Evolutionary conservation across 345 rosid species (phyloP).

Genomic region (Bruguiera parviflora): DNA sequence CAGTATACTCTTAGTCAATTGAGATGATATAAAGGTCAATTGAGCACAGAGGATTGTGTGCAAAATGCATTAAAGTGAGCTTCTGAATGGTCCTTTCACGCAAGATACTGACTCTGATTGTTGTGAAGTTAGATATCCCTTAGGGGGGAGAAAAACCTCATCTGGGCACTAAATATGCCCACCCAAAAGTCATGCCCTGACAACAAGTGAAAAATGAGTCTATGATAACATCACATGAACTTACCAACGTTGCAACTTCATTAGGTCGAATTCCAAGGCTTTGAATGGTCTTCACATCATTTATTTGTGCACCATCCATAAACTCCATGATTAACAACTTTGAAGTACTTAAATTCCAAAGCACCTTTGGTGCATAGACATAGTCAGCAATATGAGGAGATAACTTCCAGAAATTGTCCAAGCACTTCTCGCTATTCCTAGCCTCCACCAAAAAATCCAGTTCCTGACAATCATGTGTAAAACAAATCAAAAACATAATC

Average conservation of each 20-base stretch:
- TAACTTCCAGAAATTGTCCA: conserved; percentile 77
- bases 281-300: conserved; percentile 62
- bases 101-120: not conserved
- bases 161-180: not conserved
- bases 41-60: not conserved
- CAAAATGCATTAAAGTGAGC: not conserved
- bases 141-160: too few species aligned
- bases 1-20: not conserved
- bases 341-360: conserved; percentile 83
- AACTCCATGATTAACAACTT: conserved; percentile 91
- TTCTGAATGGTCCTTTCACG: not conserved
- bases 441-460: conserved; percentile 91
- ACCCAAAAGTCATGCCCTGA: not conserved
- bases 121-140: too few species aligned
- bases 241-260: conserved; percentile 82
- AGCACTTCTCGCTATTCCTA: conserved; percentile 76
- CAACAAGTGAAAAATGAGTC: conserved; percentile 8
- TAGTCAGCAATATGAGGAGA: conserved; percentile 86
- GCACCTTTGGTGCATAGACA: conserved; percentile 73
- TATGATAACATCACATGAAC: conserved; percentile 23
- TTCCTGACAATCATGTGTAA: conserved; percentile 45
- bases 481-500: conserved; percentile 1
- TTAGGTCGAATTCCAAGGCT: conserved; percentile 70
- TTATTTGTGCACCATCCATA: conserved; percentile 86
- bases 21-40: not conserved